phyloP scores from a whole-genome alignment of 176 grass and related monocot species.

The Avena insularis region DNA sequence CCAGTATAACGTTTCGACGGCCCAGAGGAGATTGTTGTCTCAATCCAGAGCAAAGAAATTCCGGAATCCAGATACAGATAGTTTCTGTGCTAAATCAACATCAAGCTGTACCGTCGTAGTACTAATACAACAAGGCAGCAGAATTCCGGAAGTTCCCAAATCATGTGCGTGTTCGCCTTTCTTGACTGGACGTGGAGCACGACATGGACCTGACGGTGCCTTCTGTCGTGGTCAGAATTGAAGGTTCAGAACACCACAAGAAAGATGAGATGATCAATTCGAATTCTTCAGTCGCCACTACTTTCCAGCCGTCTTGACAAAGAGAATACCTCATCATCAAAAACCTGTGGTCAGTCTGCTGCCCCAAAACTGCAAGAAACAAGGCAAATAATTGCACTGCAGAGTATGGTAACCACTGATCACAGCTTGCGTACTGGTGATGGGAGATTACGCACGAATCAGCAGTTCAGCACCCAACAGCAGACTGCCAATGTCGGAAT shows the following conservation, averaged over 20 bases:
- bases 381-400: not conserved
- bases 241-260: not conserved
- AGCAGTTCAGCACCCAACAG: not conserved
- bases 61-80: not conserved
- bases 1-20: not conserved
- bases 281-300: not conserved
- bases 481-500: not conserved
- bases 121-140: not conserved
- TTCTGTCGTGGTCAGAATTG: not conserved
- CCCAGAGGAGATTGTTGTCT: not conserved
- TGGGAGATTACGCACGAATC: not conserved
- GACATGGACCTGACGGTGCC: not conserved
- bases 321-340: not conserved
- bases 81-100: not conserved
- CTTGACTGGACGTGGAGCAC: not conserved
- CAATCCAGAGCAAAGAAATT: not conserved
- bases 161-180: not conserved
- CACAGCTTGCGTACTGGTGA: not conserved
- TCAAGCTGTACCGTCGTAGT: not conserved
- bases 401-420: not conserved
- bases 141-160: not conserved
- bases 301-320: not conserved
- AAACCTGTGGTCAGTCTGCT: not conserved
- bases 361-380: not conserved
- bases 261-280: not conserved